Evolutionary conservation across 139 green algal species (phyloP), one percentile per base, ranked within the genome.

Genomic region (Astrephomene gubernaculifera): DNA sequence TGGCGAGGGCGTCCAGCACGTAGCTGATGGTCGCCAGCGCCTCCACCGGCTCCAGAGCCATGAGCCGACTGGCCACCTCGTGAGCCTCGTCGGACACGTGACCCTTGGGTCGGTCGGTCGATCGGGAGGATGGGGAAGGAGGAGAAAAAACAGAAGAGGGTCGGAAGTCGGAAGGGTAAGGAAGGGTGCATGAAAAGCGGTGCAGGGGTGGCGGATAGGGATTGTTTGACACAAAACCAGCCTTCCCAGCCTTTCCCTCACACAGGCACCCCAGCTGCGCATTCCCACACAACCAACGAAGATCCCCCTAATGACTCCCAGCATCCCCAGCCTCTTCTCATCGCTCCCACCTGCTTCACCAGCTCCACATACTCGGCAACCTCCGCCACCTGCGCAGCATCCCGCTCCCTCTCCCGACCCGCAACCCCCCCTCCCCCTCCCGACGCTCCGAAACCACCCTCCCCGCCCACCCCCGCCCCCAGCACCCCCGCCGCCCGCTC

Each of bases 71-170:
- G 27, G 64, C 63, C 19, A 57, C 64, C 3, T 75, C 79, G 33
- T 75, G 79, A 6, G 79, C 79, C 35, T 71, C 79, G 41, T 76
- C 63, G 5, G 79, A 85, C 63, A 75, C 64, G 44, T 85, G 63
- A 35, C 79, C 79, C 79, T 85, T 57, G 22, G 53, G 33, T 6
- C 8, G 6, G 39, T 4, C 19, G n/a, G n/a, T n/a, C n/a, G n/a
- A n/a, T n/a, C n/a, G n/a, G n/a, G n/a, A n/a, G n/a, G n/a, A n/a
- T n/a, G 25, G 25, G 24, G 41, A 9, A 2, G 25, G 12, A 60
- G 33, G 24, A 76, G 41, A 12, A 45, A 24, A 61, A 33, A 35
- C 21, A 27, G 17, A 6, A 53, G 36, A 53, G 67, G 10, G 36
- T 31, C 8, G 5, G 12, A 6, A 17, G 67, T 14, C 19, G 67